Conservation (phyloP, 805 yeast species). For the Helenozyma rhizophorensis region DNA sequence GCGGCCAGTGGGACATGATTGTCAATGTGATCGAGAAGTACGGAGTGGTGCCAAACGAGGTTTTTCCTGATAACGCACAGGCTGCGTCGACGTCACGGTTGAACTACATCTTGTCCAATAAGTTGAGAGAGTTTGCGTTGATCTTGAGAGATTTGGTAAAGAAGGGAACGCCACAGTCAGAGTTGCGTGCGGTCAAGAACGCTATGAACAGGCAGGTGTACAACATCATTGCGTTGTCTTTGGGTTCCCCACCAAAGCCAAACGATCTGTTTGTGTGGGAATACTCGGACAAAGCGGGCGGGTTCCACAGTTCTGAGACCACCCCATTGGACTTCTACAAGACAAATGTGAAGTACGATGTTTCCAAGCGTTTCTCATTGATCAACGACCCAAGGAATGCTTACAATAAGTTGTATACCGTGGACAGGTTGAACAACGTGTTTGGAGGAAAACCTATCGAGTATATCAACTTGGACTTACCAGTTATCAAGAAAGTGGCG, state of each 20-base stretch:
- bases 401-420: constrained; percentile 58
- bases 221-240: constrained; percentile 58
- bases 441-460: constrained; percentile 64
- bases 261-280: constrained; percentile 69
- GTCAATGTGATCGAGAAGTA: constrained; percentile 72
- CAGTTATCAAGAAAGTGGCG: constrained; percentile 54
- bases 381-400: constrained; percentile 81
- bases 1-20: constrained; percentile 88
- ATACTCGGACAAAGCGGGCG: constrained; percentile 66
- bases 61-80: constrained; percentile 66
- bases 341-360: constrained; percentile 50
- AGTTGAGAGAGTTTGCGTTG: constrained; percentile 76
- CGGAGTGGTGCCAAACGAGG: constrained; percentile 71
- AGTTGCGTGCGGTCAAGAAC: constrained; percentile 31
- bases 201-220: constrained; percentile 58
- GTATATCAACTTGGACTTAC: constrained; percentile 65
- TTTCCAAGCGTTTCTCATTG: constrained; percentile 55
- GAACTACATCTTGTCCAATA: constrained; percentile 61
- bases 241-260: constrained; percentile 80
- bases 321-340: constrained; percentile 66
- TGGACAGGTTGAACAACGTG: constrained; percentile 73
- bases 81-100: constrained; percentile 50
- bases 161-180: constrained; percentile 35
- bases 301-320: constrained; percentile 45
- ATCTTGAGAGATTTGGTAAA: constrained; percentile 50